Conservation (phyloP, 164 flowering plant species). For the Hamamelis virginiana region DNA sequence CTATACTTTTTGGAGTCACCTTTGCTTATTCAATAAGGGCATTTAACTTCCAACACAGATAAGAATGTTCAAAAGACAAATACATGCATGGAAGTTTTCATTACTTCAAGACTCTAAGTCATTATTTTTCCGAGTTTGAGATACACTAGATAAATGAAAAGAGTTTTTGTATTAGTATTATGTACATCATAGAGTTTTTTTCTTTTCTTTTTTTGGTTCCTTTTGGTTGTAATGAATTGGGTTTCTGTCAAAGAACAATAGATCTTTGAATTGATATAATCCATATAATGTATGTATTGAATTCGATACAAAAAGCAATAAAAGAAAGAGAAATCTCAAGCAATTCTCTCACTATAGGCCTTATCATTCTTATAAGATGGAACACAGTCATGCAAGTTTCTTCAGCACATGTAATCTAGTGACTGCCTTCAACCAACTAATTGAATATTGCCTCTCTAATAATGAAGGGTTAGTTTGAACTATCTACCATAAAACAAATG, state of each 20-base stretch:
- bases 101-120: no score
- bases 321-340: no score
- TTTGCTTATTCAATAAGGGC: slow-evolving; percentile 42
- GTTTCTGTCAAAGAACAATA: not conserved
- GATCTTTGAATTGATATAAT: not conserved
- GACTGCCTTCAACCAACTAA: no score
- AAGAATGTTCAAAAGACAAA: not conserved
- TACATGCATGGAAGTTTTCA: not conserved
- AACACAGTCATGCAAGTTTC: no score
- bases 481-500: no score
- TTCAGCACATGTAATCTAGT: no score
- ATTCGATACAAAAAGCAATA: not conserved
- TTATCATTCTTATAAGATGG: no score
- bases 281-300: not conserved
- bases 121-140: no score
- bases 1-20: slow-evolving; percentile 36
- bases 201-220: not conserved
- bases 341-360: no score
- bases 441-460: no score
- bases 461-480: no score
- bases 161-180: not conserved
- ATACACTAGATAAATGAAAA: not conserved
- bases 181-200: not conserved
- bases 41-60: slow-evolving; percentile 44
- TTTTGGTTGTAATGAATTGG: not conserved